Evolutionary conservation across 768 basidiomycete genomes (phyloP), one percentile per base, ranked within the genome.

Genomic region (Tricholoma flavovirens): DNA sequence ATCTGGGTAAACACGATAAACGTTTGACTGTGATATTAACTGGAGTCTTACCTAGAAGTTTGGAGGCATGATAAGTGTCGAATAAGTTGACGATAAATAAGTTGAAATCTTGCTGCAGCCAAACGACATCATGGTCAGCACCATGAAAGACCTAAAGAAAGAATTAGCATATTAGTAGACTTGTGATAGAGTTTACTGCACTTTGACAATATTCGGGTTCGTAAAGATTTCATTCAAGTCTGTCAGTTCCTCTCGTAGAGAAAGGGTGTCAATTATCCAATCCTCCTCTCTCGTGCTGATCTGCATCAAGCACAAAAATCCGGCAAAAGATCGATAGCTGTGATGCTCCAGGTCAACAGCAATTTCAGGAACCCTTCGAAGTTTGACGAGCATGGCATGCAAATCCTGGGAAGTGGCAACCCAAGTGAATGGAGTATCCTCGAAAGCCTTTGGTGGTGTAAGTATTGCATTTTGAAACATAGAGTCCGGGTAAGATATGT

Each of bases 281-380:
- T 99, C 96, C 57, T 83, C 78, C 5, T 84, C 78, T 53, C 93
- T 73, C 8, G 90, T 93, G 62, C 89, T 90, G 57, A 95, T 80
- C 68, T 96, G 93, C 85, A 98, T 96, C 54, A 99, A 73, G 65
- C 94, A 97, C 22, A 97, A 78, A 64, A 98, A 93, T 2, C 97
- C 96, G 10, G 71, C 69, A 67, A 88, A 98, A 4, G 87, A 84
- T 35, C 94, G 80, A 63, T 88, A 90, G 59, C 82, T 87, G 75
- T 98, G 94, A 66, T 98, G 90, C 71, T 99, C 96, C 26, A 99
- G 74, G 71, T 99, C 97, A 22, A 99, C 79, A 0, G 97, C 96
- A 53, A 98, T 84, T 69, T 96, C 94, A 22, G 71, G 72, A n/a
- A 77, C 79, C 5, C 68, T 66, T 24, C 80, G 79, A n/a, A 98